phyloP scores from a whole-genome alignment of 2,329 filamentous ascomycete species.

The Epichloe amarillans region DNA sequence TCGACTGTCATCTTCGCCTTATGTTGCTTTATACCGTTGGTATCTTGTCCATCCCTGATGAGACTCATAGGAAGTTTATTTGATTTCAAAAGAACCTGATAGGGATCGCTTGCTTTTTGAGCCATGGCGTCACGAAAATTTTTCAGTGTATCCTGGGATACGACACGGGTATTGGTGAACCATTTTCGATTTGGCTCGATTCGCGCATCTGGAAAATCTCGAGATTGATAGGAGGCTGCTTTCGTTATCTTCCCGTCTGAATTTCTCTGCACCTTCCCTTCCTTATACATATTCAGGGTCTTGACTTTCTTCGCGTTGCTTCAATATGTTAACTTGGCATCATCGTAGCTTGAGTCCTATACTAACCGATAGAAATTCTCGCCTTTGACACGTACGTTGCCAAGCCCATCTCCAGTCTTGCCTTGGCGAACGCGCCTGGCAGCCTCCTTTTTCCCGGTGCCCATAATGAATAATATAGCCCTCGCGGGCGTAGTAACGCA shows the following conservation, averaged over 20 bases:
- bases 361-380: slow-evolving; percentile 90
- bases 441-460: slow-evolving; percentile 83
- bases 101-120: slow-evolving; percentile 80
- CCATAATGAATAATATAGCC: slow-evolving; percentile 42
- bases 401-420: slow-evolving; percentile 74
- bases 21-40: slow-evolving; percentile 83
- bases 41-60: slow-evolving; percentile 63
- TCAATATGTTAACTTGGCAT: slow-evolving; percentile 7
- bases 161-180: slow-evolving; percentile 88
- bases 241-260: slow-evolving; percentile 72
- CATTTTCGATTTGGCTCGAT: slow-evolving; percentile 96
- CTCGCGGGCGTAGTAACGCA: not conserved
- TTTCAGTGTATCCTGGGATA: slow-evolving; percentile 75
- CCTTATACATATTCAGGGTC: slow-evolving; percentile 79
- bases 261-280: slow-evolving; percentile 72
- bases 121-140: slow-evolving; percentile 87
- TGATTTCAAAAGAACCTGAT: slow-evolving; percentile 86
- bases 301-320: slow-evolving; percentile 75
- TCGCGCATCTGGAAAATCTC: slow-evolving; percentile 67
- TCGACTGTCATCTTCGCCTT: slow-evolving; percentile 89
- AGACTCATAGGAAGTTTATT: slow-evolving; percentile 96
- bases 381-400: slow-evolving; percentile 84
- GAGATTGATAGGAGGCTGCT: slow-evolving; percentile 71
- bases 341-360: not conserved
- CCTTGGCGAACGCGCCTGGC: slow-evolving; percentile 73